These are phyloP conservation scores for Ganoderma leucocontextum DNA, from an alignment of 1,284 basidiomycete species.

Conservation along the genomic window DNA sequence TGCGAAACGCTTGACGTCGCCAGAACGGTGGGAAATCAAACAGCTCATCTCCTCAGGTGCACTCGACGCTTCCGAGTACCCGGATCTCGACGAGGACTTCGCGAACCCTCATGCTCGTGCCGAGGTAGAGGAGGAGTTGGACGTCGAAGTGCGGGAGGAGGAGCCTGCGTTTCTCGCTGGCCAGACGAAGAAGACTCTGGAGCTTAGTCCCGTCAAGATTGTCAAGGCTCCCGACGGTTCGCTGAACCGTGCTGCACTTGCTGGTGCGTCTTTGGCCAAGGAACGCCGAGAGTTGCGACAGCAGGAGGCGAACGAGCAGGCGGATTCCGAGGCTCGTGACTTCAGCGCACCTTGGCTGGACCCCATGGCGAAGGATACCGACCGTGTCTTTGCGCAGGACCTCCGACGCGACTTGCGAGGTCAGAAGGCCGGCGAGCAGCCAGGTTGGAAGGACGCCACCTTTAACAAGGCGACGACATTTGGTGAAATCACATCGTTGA, in stretches of 20 bases:
- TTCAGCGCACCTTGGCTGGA: slow-evolving; percentile 97
- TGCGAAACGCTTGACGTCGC: slow-evolving; percentile 93
- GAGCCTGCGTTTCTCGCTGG: slow-evolving; percentile 97
- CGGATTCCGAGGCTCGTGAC: slow-evolving; percentile 93
- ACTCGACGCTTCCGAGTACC: slow-evolving; percentile 93
- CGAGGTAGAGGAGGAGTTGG: slow-evolving; percentile 94
- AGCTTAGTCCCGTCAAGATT: slow-evolving; percentile 97
- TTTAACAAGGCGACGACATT: slow-evolving; percentile 98
- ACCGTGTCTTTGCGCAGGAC: slow-evolving; percentile 95
- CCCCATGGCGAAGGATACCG: slow-evolving; percentile 92
- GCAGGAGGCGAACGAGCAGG: slow-evolving; percentile 94
- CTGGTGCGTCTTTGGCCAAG: slow-evolving; percentile 93
- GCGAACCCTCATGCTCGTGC: slow-evolving; percentile 78
- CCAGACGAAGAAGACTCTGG: slow-evolving; percentile 94
- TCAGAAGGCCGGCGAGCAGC: slow-evolving; percentile 83
- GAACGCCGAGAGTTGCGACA: slow-evolving; percentile 94
- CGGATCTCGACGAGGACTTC: slow-evolving; percentile 94
- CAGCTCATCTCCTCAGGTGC: slow-evolving; percentile 97
- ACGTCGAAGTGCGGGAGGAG: slow-evolving; percentile 97
- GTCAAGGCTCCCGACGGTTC: slow-evolving; percentile 96
- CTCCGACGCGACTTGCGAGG: slow-evolving; percentile 84
- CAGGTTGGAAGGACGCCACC: slow-evolving; percentile 92
- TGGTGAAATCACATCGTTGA: slow-evolving; percentile 90
- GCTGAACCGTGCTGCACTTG: slow-evolving; percentile 93
- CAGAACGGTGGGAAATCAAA: slow-evolving; percentile 99